Base-by-base conservation (phyloP, 2,329 filamentous ascomycete genomes). In the Pseudogymnoascus sp. region DNA sequence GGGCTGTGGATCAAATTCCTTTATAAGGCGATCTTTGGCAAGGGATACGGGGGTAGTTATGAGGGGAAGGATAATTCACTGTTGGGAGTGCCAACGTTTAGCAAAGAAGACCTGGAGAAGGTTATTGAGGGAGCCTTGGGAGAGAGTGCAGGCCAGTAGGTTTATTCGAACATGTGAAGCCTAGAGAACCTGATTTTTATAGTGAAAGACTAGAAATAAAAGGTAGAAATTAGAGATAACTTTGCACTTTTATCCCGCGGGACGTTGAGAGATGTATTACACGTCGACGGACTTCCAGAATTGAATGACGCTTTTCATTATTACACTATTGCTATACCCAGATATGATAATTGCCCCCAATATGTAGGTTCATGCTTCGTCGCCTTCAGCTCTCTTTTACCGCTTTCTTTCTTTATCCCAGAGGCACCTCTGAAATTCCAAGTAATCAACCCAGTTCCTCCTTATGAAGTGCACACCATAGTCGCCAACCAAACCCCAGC, bases 31-130 rank as follows among this genome's bases (percentile, higher is more conserved):
- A 56, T 79, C 16, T 70, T 75, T 24, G 72, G 72, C 1, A 68
- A 73, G 0, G 68, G 64, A 0, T 76, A 76, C 53, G 74, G 74
- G 4, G 61, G 67, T 3, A 72, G 70, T 26, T 76, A 73, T 61
- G 64, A 72, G 10, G 75, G 75, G 67, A 68, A 71, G 16, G 78
- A 81, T 64, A 75, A 74, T 64, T 68, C 70, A 42, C 68, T 82
- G 11, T 64, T 83, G 0, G 80, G 80, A 0, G 37, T 83, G 16
- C 75, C 76, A 70, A 69, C 72, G 4, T 69, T 77, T 63, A 76
- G 72, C 0, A 75, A 80, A 7, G 74, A 71, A 7, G 75, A 78
- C 24, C 59, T 82, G 4, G 70, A 76, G 65, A 74, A 72, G 4
- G 63, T 72, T 26, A 62, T 73, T 37, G 69, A 67, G 50, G 29